Evolutionary conservation across 345 rosid species (phyloP).

Genomic region (Citrus maxima): DNA sequence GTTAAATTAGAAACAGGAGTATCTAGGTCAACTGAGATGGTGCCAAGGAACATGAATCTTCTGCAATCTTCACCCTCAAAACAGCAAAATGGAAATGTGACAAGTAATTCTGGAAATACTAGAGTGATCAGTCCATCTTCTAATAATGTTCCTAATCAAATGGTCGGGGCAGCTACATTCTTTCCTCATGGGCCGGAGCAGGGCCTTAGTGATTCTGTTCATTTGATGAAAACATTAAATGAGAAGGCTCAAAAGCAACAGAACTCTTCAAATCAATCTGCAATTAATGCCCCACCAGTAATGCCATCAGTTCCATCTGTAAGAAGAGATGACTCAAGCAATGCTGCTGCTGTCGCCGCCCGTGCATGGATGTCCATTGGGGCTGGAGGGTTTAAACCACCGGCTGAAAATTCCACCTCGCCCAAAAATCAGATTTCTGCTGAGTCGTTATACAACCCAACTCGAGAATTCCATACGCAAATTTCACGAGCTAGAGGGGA

Average conservation of each 20-base stretch:
- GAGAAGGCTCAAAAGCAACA: constrained; percentile 60
- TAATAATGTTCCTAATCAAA: constrained; percentile 40
- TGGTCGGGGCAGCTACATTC: constrained; percentile 33
- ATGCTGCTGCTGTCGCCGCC: constrained; percentile 69
- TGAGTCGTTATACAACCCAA: constrained; percentile 59
- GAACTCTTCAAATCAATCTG: constrained; percentile 36
- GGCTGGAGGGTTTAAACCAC: constrained; percentile 55
- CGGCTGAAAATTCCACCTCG: constrained; percentile 36
- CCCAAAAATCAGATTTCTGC: constrained; percentile 59
- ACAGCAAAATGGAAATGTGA: constrained; percentile 44
- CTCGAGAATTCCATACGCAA: constrained; percentile 52
- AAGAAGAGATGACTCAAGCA: constrained; percentile 55
- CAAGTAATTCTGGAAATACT: constrained; percentile 27
- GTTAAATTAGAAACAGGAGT: constrained; percentile 36
- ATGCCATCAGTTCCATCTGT: constrained; percentile 35
- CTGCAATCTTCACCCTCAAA: constrained; percentile 37
- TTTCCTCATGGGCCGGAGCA: constrained; percentile 43
- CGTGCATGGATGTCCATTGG: constrained; percentile 91
- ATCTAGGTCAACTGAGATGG: constrained; percentile 32
- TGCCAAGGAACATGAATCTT: constrained; percentile 37
- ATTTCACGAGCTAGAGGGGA: constrained; percentile 39
- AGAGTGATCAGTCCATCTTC: constrained; percentile 37
- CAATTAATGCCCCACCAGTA: constrained; percentile 22
- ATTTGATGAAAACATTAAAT: constrained; percentile 49
- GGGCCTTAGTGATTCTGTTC: constrained; percentile 58